Conservation (phyloP, 2,329 filamentous ascomycete species). For the Metarhizium robertsii region DNA sequence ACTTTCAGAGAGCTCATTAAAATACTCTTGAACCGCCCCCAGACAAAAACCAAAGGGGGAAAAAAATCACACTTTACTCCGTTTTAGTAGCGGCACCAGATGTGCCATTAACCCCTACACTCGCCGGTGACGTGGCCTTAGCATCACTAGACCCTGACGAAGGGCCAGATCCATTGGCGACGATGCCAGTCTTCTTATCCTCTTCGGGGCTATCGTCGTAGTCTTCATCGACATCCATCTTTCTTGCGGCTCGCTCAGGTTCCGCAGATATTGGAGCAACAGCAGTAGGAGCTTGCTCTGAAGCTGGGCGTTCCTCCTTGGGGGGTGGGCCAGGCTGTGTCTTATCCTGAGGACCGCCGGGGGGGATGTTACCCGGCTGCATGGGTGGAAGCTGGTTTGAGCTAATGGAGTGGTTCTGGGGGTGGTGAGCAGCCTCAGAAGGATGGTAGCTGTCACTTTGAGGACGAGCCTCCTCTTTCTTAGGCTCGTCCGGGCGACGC, state of each 20-base stretch:
- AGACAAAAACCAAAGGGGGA: not conserved
- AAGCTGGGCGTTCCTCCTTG: slow-evolving; percentile 52
- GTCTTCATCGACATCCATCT: slow-evolving; percentile 96
- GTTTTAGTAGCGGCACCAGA: slow-evolving; percentile 28
- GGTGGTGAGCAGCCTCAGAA: slow-evolving; percentile 82
- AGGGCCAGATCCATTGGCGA: slow-evolving; percentile 35
- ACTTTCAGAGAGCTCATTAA: slow-evolving; percentile 16
- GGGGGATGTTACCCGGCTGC: slow-evolving; percentile 49
- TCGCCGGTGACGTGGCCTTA: slow-evolving; percentile 29
- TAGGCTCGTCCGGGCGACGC: slow-evolving; percentile 49
- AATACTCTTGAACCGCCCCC: slow-evolving; percentile 3
- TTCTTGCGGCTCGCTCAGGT: slow-evolving; percentile 72
- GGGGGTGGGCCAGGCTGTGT: slow-evolving; percentile 20
- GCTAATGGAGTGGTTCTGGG: slow-evolving; percentile 43
- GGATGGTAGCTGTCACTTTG: slow-evolving; percentile 77
- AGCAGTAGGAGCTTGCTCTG: slow-evolving; percentile 29
- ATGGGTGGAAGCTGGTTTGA: slow-evolving; percentile 51
- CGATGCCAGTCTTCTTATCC: slow-evolving; percentile 50
- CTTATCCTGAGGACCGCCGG: slow-evolving; percentile 42
- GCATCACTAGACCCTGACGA: slow-evolving; percentile 39
- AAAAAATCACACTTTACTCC: slow-evolving; percentile 22
- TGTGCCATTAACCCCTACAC: slow-evolving; percentile 31
- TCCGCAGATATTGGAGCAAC: slow-evolving; percentile 52
- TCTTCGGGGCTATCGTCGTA: slow-evolving; percentile 94
- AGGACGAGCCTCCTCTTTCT: slow-evolving; percentile 56